These are phyloP conservation scores for Saposhnikovia divaricata DNA, from an alignment of 129 eudicot genomes.

Conservation along the genomic window DNA sequence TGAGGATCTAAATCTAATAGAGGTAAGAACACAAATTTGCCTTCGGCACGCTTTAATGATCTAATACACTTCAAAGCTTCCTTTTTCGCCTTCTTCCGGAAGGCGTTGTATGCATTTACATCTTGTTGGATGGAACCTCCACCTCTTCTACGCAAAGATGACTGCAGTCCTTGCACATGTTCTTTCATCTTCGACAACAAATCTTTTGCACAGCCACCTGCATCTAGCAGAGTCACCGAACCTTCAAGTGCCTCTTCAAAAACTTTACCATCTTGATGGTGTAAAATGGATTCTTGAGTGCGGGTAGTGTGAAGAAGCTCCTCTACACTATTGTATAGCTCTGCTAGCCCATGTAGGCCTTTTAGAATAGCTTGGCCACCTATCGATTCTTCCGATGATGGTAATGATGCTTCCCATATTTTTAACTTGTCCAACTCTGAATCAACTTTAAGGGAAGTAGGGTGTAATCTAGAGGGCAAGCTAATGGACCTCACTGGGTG, in stretches of 20 bases:
- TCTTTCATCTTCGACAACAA: slow-evolving; percentile 29
- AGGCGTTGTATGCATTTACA: slow-evolving; percentile 22
- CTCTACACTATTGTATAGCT: slow-evolving; percentile 47
- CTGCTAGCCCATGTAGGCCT: slow-evolving; percentile 39
- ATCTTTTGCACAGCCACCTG: slow-evolving; percentile 39
- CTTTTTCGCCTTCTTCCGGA: slow-evolving; percentile 33
- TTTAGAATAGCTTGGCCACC: slow-evolving; percentile 28
- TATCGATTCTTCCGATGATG: slow-evolving; percentile 13
- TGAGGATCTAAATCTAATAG: slow-evolving; percentile 23
- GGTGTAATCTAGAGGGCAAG: slow-evolving; percentile 49
- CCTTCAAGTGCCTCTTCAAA: slow-evolving; percentile 43
- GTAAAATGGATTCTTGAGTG: slow-evolving; percentile 28
- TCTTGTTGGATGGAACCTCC: slow-evolving; percentile 19
- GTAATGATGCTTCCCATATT: slow-evolving; percentile 19
- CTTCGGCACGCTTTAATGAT: slow-evolving; percentile 26
- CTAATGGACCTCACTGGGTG: slow-evolving; percentile 48
- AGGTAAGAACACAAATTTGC: slow-evolving; percentile 19
- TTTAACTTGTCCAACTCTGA: slow-evolving; percentile 37
- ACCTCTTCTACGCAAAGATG: slow-evolving; percentile 38
- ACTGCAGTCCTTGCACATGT: slow-evolving; percentile 31
- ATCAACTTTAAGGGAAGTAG: slow-evolving; percentile 31
- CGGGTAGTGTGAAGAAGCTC: slow-evolving; percentile 35
- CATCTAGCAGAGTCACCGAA: slow-evolving; percentile 43
- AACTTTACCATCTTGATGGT: slow-evolving; percentile 21
- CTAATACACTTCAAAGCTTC: slow-evolving; percentile 30